Evolutionary conservation across 176 grass and related monocot species (phyloP), one percentile per base, ranked within the genome.

Genomic region (Bromus sterilis): DNA sequence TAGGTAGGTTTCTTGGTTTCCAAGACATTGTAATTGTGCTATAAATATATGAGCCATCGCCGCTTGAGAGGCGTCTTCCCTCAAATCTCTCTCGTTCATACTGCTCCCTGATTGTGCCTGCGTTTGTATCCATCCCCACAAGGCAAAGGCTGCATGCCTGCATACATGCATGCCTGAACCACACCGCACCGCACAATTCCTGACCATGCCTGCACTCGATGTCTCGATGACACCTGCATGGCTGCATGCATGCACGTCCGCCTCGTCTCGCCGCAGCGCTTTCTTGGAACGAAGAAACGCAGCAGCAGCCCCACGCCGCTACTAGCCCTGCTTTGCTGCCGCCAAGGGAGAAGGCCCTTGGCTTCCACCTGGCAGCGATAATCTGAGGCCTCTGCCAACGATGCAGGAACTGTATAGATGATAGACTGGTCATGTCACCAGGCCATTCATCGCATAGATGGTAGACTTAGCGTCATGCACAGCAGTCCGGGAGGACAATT

Each of bases 261-360:
- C 11, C 67, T 74, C 76, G 74, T 29, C 75, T 71, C 18, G 31
- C 79, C 74, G 86, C 86, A 78, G 80, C 86, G 63, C 72, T 80
- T 82, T 89, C 88, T 89, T 89, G 83, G 56, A 66, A 82, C 24
- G 88, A 73, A 89, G 79, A 86, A 89, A 61, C 55, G 13, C 40
- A 0, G 69, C 81, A 83, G 23, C n/a, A n/a, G n/a, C 78, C n/a
- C 16, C 9, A 18, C 67, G 66, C 81, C 58, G 75, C 75, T 71
- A 68, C 86, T 88, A 29, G 56, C 75, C 57, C 35, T 29, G 66
- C 83, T 74, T 44, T 13, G 37, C 67, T 67, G 60, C 75, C 11
- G 80, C 67, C 8, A 16, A n/a, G 7, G 18, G 0, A 25, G 25
- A 36, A 66, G 33, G 18, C 18, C 30, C 72, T 28, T 39, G 13